These are phyloP conservation scores for Flaveria ramosissima DNA, from an alignment of 129 eudicot genomes.

Conservation along the genomic window DNA sequence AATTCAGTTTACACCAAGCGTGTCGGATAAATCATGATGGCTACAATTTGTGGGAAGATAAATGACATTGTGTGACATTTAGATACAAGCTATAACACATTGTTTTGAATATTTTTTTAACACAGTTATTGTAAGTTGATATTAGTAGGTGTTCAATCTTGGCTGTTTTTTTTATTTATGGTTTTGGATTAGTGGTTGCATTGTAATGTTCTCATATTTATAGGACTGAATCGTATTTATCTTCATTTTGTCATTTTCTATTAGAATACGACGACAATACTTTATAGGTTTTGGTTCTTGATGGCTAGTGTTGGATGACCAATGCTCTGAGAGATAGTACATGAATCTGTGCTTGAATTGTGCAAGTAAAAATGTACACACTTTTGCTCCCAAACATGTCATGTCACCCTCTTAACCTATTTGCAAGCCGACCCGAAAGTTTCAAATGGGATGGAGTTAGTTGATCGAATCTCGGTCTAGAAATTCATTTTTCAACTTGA, in stretches of 20 bases:
- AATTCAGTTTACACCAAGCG: background rate
- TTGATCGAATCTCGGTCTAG: no score
- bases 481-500: no score
- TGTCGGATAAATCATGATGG: background rate
- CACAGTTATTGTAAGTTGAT: constrained; percentile 14
- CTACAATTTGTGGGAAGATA: background rate
- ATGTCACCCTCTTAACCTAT: no score
- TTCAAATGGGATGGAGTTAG: no score
- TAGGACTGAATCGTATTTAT: background rate
- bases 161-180: background rate
- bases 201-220: background rate
- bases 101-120: constrained; percentile 1
- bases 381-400: no score
- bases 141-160: background rate
- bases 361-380: no score
- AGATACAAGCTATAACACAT: constrained; percentile 3
- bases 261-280: no score
- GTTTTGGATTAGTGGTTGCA: background rate
- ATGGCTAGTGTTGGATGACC: no score
- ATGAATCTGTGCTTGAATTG: no score
- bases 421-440: no score
- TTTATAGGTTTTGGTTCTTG: no score
- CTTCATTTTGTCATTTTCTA: background rate
- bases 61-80: background rate
- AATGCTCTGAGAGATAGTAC: no score